Conservation (phyloP, 2,329 filamentous ascomycete species). For the Aureobasidium vineae region DNA sequence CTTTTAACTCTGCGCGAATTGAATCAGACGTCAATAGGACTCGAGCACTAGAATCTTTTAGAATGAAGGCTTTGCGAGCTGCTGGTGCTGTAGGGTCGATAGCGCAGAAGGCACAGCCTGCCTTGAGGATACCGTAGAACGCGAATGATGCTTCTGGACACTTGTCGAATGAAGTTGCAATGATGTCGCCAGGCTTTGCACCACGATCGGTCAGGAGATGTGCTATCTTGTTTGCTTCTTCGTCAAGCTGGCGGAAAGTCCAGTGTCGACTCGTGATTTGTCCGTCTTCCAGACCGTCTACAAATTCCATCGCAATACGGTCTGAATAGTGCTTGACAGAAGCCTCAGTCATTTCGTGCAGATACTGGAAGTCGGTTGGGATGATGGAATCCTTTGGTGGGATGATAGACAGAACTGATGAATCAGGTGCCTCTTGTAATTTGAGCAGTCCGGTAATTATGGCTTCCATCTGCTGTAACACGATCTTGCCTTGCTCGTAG, state of each 20-base stretch:
- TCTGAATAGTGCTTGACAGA: slow-evolving; percentile 58
- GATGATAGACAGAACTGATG: slow-evolving; percentile 60
- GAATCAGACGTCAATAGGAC: slow-evolving; percentile 56
- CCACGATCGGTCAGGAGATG: slow-evolving; percentile 57
- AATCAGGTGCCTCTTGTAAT: slow-evolving; percentile 36
- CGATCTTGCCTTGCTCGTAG: slow-evolving; percentile 60
- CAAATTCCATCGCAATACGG: slow-evolving; percentile 71
- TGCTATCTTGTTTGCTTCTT: slow-evolving; percentile 69
- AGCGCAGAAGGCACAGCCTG: slow-evolving; percentile 77
- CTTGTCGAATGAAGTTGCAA: slow-evolving; percentile 81
- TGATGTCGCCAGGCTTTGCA: slow-evolving; percentile 57
- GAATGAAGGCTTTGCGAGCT: slow-evolving; percentile 73
- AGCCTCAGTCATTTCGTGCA: slow-evolving; percentile 76
- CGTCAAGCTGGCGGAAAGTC: slow-evolving; percentile 72
- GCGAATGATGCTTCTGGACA: slow-evolving; percentile 80
- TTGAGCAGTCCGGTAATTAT: slow-evolving; percentile 59
- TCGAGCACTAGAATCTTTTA: slow-evolving; percentile 67
- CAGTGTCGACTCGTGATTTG: slow-evolving; percentile 56
- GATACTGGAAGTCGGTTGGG: slow-evolving; percentile 56
- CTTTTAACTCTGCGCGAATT: slow-evolving; percentile 22
- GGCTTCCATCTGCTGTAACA: slow-evolving; percentile 71
- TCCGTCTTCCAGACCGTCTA: slow-evolving; percentile 47
- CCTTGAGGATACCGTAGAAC: slow-evolving; percentile 78
- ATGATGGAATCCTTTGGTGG: slow-evolving; percentile 61
- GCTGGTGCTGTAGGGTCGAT: slow-evolving; percentile 72